Percentiles rank a stretch among this genome's conserved stretches.
phyloP scores from a whole-genome alignment of 2,329 filamentous ascomycete genomes.

The Venturia oleaginea region DNA sequence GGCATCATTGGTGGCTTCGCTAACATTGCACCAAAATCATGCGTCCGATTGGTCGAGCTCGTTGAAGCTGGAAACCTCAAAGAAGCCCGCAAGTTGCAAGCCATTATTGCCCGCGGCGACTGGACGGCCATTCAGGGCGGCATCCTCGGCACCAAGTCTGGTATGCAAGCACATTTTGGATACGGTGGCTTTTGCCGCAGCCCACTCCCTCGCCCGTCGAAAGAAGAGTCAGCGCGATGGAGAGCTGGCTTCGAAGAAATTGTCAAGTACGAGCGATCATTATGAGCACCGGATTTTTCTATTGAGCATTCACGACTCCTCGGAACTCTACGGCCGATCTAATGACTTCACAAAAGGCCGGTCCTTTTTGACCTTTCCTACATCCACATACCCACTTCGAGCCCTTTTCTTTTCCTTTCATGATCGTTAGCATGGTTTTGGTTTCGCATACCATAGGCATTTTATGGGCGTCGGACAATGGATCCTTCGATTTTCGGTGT shows the following conservation, averaged over 20 bases:
- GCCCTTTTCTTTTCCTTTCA: not conserved
- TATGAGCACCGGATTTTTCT: conserved; percentile 9
- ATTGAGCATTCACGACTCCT: not conserved
- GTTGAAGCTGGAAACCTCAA: conserved; percentile 50
- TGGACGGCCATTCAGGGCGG: conserved; percentile 62
- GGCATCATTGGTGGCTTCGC: conserved; percentile 64
- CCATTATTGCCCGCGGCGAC: conserved; percentile 56
- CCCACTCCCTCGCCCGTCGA: conserved; percentile 44
- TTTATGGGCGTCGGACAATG: not conserved
- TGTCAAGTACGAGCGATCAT: conserved; percentile 31
- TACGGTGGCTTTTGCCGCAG: conserved; percentile 55
- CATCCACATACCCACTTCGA: not conserved
- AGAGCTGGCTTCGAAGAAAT: conserved; percentile 37
- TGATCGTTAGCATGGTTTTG: not conserved
- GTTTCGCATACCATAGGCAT: not conserved
- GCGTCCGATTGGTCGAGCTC: conserved; percentile 51
- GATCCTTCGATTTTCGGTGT: not conserved
- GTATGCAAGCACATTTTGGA: conserved; percentile 50
- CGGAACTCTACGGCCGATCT: not conserved
- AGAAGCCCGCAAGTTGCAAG: conserved; percentile 56
- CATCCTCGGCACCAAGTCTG: conserved; percentile 60
- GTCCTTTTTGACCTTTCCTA: not conserved
- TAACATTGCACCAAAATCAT: conserved; percentile 60
- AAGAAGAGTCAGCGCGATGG: conserved; percentile 32
- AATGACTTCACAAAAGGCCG: not conserved